Percentiles rank a stretch among this genome's conserved stretches.
Conservation (phyloP, 495 filamentous ascomycete genomes). For the Trichodelitschia bisporula region DNA sequence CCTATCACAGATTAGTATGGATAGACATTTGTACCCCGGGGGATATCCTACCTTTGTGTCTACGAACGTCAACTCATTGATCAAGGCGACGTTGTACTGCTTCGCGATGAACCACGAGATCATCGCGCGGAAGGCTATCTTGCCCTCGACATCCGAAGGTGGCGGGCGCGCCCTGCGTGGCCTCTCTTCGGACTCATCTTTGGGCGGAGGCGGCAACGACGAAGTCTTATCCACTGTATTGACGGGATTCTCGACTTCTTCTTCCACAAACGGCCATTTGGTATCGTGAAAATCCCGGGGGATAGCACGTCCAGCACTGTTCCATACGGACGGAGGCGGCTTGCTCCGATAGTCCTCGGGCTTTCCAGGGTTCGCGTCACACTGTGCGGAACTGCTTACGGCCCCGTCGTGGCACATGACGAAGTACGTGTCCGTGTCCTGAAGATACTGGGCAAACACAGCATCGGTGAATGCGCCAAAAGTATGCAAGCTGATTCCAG, state of each 20-base stretch:
- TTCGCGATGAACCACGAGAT: constrained; percentile 22
- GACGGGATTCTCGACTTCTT: too few species aligned
- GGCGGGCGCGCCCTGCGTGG: too few species aligned
- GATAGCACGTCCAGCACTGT: too few species aligned
- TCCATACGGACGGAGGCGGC: too few species aligned
- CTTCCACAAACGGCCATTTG: too few species aligned
- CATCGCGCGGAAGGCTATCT: constrained; percentile 19
- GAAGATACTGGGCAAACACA: constrained; percentile 28
- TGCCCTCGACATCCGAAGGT: constrained; percentile 5
- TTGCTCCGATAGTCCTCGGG: too few species aligned
- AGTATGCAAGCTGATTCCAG: constrained; percentile 16
- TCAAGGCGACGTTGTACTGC: constrained; percentile 30
- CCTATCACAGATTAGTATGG: too few species aligned
- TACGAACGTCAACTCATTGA: constrained; percentile 31
- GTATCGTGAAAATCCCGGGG: too few species aligned
- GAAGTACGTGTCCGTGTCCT: constrained; percentile 28
- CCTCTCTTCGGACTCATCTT: constrained; percentile 2
- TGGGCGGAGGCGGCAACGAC: too few species aligned
- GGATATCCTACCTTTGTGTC: constrained; percentile 29
- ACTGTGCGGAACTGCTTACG: not conserved
- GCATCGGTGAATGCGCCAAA: constrained; percentile 22
- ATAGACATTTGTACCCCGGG: too few species aligned
- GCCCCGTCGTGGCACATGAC: constrained; percentile 45
- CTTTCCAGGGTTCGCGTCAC: too few species aligned
- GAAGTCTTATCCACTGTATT: too few species aligned